Evolutionary conservation across 2,329 filamentous ascomycete species (phyloP), one percentile per base, ranked within the genome.

Genomic region (Pseudogymnoascus sp.): DNA sequence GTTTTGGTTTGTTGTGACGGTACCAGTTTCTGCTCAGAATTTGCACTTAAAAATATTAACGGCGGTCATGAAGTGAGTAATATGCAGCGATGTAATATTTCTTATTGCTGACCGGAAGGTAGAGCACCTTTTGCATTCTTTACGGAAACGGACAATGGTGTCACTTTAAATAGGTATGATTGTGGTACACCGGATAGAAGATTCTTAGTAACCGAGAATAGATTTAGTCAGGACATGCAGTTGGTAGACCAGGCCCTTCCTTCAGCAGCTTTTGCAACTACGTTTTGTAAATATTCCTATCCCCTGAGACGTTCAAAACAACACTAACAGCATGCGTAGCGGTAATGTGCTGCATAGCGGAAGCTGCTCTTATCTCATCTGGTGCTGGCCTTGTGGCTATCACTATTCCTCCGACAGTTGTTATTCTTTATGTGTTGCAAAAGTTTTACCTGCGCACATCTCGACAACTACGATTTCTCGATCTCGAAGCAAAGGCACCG

Each of bases 391-490:
- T 66, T 39, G 45, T 67, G 26, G 66, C 64, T n/a, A 38, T 62
- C 8, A 37, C 59, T 11, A 62, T 65, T 61, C 64, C 66, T 16
- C 62, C 65, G 21, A 63, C 59, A 63, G 61, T 37, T 49, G 49
- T 55, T 35, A 31, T 60, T 16, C 49, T 62, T 31, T 62, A 60
- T 39, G 21, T 60, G 35, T 16, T 62, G 16, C 77, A 78, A 63
- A 76, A 74, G 43, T 69, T 76, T 60, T 80, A 68, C 78, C 1
- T 80, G 12, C 72, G 76, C 5, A 80, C 78, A 4, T 78, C 77
- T 2, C 75, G 78, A 3, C 78, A 79, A 64, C 65, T 80, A 11
- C 75, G 78, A 63, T 72, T 76, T 39, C 67, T 80, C 58, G 78
- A 80, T 39, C 69, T 80, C 21, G 78, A 80, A 66, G 62, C 62